phyloP scores from a whole-genome alignment of 345 rosid genomes.

The Linum trigynum region DNA sequence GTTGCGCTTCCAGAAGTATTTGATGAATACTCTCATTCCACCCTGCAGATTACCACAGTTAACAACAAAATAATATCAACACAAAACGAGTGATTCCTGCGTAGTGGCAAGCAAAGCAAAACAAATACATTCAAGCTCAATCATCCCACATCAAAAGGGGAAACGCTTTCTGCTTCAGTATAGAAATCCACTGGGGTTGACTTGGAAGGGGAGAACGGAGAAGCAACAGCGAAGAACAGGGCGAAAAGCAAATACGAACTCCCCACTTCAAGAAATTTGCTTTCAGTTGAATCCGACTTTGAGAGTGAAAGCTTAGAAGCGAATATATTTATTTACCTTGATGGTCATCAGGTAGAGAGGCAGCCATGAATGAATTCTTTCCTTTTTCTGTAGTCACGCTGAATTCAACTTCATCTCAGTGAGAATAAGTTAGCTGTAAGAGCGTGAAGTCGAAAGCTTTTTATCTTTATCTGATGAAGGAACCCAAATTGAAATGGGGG shows the following conservation, averaged over 20 bases:
- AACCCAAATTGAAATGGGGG: neutral
- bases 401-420: too few species aligned
- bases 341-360: slow-evolving; percentile 21
- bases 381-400: neutral
- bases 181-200: too few species aligned
- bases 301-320: too few species aligned
- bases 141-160: neutral
- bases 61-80: too few species aligned
- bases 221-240: too few species aligned
- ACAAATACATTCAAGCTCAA: too few species aligned
- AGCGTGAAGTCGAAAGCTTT: too few species aligned
- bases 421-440: too few species aligned
- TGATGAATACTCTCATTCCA: slow-evolving; percentile 62
- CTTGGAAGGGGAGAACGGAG: too few species aligned
- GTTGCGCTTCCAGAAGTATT: slow-evolving; percentile 70
- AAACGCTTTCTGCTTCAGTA: neutral
- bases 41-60: neutral
- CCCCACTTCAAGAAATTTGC: neutral
- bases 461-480: neutral
- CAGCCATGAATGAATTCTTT: slow-evolving; percentile 24
- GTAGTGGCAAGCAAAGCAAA: too few species aligned
- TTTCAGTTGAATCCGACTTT: too few species aligned
- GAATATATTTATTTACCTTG: slow-evolving; percentile 20
- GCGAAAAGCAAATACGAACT: neutral
- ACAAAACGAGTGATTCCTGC: too few species aligned